These are phyloP conservation scores for Mangifera indica DNA, from an alignment of 345 rosid genomes.

Conservation along the genomic window DNA sequence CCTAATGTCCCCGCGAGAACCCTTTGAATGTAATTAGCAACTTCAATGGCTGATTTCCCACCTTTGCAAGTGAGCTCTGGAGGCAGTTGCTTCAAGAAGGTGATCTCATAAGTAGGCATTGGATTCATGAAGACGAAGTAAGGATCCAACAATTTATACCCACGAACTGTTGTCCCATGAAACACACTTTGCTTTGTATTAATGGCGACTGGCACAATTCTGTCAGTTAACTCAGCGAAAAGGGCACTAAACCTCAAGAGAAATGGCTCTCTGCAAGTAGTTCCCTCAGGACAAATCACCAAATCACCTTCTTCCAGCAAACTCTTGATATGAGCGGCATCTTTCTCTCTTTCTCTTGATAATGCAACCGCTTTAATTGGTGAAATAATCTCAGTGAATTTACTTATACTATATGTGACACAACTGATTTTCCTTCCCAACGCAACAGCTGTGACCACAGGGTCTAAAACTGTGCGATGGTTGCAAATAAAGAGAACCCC, in stretches of 20 bases:
- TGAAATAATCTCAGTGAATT: conserved; percentile 76
- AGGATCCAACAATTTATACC: conserved; percentile 79
- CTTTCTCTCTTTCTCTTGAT: conserved; percentile 77
- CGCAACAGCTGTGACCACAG: conserved; percentile 76
- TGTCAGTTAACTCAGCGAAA: conserved; percentile 81
- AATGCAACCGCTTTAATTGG: conserved; percentile 92
- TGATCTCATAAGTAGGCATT: conserved; percentile 79
- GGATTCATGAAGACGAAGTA: conserved; percentile 96
- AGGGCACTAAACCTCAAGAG: conserved; percentile 85
- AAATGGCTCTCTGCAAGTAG: conserved; percentile 92
- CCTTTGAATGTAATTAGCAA: conserved; percentile 86
- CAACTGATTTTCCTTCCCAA: conserved; percentile 87
- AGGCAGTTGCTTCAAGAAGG: conserved; percentile 84
- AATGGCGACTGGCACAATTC: conserved; percentile 90
- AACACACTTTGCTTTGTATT: conserved; percentile 76
- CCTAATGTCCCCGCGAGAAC: conserved; percentile 82
- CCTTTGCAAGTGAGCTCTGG: conserved; percentile 71
- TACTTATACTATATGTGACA: conserved; percentile 94
- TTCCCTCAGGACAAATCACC: conserved; percentile 94
- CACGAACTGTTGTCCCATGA: conserved; percentile 79
- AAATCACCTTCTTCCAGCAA: conserved; percentile 85
- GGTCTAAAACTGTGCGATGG: conserved; percentile 85
- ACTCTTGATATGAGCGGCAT: conserved; percentile 68
- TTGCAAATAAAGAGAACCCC: conserved; percentile 91
- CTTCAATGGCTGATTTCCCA: conserved; percentile 83